Conservation (phyloP, 768 basidiomycete species). For the Cystobasidium ongulense region DNA sequence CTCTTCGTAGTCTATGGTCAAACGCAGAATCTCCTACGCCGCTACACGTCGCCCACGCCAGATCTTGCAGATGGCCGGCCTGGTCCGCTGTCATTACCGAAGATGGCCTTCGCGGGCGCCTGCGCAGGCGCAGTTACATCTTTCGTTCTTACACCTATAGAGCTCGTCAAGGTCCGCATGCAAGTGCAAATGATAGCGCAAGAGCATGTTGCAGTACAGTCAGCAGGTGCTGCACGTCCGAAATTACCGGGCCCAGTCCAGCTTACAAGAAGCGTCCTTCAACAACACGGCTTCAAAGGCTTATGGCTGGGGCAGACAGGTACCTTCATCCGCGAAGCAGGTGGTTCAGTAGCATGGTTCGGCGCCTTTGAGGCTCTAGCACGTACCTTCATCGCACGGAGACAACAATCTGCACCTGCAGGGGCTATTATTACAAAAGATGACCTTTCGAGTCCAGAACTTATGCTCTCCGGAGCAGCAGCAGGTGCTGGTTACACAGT, state of each 20-base stretch:
- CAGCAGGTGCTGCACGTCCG: slow-evolving; percentile 23
- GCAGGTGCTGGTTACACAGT: slow-evolving; percentile 80
- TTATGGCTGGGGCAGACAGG: slow-evolving; percentile 97
- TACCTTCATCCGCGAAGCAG: slow-evolving; percentile 84
- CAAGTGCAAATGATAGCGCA: slow-evolving; percentile 75
- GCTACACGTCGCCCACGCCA: slow-evolving; percentile 46
- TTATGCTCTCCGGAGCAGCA: slow-evolving; percentile 73
- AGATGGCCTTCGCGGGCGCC: slow-evolving; percentile 70
- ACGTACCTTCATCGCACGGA: slow-evolving; percentile 53
- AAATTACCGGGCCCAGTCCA: slow-evolving; percentile 64
- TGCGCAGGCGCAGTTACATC: slow-evolving; percentile 81
- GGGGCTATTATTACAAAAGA: slow-evolving; percentile 44
- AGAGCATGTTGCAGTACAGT: neutral
- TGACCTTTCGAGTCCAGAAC: slow-evolving; percentile 65
- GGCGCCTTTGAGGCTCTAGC: slow-evolving; percentile 72
- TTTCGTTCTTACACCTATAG: slow-evolving; percentile 87
- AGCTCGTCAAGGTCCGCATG: slow-evolving; percentile 95
- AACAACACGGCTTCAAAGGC: slow-evolving; percentile 63
- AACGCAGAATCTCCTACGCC: slow-evolving; percentile 48
- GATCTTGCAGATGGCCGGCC: neutral
- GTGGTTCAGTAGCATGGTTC: slow-evolving; percentile 87
- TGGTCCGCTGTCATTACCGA: slow-evolving; percentile 54
- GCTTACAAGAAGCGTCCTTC: slow-evolving; percentile 59
- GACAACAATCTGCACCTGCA: slow-evolving; percentile 16
- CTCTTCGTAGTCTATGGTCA: slow-evolving; percentile 80